Conservation (phyloP, 2,329 filamentous ascomycete genomes). For the Xylariaceae sp. region DNA sequence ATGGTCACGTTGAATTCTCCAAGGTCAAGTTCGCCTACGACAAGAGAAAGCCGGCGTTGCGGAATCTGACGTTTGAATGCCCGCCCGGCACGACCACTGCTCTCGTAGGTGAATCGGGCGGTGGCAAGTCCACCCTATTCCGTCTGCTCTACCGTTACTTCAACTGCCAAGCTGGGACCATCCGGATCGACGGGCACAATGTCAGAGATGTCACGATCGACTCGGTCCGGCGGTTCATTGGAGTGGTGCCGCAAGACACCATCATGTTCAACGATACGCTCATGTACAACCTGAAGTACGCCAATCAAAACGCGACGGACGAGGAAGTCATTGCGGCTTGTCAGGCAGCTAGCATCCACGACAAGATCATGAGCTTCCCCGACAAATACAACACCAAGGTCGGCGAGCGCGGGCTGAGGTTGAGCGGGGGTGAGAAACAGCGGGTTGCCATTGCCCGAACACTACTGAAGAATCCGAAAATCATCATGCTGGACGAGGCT, state of each 20-base stretch:
- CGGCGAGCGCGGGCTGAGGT: constrained; percentile 77
- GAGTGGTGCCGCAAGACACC: constrained; percentile 94
- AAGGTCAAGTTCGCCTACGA: constrained; percentile 92
- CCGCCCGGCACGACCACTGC: constrained; percentile 88
- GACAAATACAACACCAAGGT: constrained; percentile 87
- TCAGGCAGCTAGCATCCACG: constrained; percentile 82
- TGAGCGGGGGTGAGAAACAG: constrained; percentile 90
- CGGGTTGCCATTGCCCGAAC: constrained; percentile 89
- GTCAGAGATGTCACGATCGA: constrained; percentile 86
- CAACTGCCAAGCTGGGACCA: constrained; percentile 72
- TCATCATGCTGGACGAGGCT: constrained; percentile 90
- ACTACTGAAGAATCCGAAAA: constrained; percentile 83
- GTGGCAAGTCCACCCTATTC: constrained; percentile 95
- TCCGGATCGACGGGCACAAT: constrained; percentile 78
- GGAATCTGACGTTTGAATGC: constrained; percentile 80
- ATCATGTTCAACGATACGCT: constrained; percentile 90
- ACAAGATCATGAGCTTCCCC: constrained; percentile 83
- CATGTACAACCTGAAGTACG: constrained; percentile 93
- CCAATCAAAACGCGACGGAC: constrained; percentile 72
- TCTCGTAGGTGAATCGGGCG: constrained; percentile 92
- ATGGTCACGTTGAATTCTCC: constrained; percentile 79
- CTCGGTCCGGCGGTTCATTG: constrained; percentile 85
- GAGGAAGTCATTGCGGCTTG: constrained; percentile 80
- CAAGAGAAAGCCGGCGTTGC: constrained; percentile 74
- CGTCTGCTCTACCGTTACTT: constrained; percentile 96